Percentiles rank a stretch among this genome's conserved stretches.
phyloP scores from a whole-genome alignment of 2,329 filamentous ascomycete species.

The Colletotrichum cereale region DNA sequence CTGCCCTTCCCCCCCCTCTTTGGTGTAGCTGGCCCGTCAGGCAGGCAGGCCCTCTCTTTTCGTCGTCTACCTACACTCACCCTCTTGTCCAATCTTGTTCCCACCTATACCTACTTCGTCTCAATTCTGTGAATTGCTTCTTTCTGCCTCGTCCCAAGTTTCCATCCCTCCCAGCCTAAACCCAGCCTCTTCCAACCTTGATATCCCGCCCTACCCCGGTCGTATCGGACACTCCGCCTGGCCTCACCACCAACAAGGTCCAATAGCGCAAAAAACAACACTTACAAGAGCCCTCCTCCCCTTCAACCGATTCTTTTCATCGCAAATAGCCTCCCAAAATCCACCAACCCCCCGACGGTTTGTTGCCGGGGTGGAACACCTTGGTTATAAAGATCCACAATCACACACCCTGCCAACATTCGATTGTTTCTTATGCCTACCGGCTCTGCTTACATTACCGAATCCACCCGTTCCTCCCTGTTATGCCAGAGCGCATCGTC shows the following conservation, averaged over 20 bases:
- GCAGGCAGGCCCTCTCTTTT: constrained; percentile 37
- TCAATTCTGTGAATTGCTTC: constrained; percentile 33
- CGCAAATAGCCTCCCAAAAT: constrained; percentile 14
- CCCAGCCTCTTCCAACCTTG: background rate
- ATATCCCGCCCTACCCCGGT: background rate
- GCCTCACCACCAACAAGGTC: constrained; percentile 1
- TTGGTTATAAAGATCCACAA: constrained; percentile 27
- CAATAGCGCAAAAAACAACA: constrained; percentile 1
- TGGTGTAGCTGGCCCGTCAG: constrained; percentile 22
- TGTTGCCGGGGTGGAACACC: constrained; percentile 33
- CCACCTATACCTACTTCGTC: background rate
- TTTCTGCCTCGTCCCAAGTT: constrained; percentile 12
- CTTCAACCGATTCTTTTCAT: constrained; percentile 16
- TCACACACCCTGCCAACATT: constrained; percentile 30
- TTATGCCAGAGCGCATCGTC: constrained; percentile 32
- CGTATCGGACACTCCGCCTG: background rate
- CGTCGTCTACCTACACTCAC: too few species aligned
- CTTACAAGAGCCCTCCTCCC: background rate
- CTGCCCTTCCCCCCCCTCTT: background rate
- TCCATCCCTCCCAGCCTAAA: background rate
- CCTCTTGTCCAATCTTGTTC: background rate
- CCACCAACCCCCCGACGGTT: constrained; percentile 12
- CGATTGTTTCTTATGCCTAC: constrained; percentile 37
- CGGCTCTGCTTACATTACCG: constrained; percentile 35
- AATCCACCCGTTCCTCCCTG: constrained; percentile 30